Evolutionary conservation across 345 rosid genomes (phyloP), one percentile per base, ranked within the genome.

Genomic region (Sonneratia alba): DNA sequence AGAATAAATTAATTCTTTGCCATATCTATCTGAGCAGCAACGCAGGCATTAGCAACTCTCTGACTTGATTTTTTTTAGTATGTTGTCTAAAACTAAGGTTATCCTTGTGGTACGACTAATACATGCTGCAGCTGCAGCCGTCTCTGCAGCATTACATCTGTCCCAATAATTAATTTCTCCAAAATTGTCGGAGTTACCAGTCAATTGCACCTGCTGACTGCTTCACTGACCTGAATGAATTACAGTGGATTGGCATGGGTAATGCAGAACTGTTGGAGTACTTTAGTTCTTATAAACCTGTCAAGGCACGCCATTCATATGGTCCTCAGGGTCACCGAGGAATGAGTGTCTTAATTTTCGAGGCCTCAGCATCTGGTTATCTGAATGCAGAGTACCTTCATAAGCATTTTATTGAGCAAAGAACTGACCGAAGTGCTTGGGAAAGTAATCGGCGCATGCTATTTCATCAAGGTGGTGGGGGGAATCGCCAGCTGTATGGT

Each of bases 241-340:
- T 78, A 64, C 78, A 90, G 98, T 92, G 97, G 98, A 74, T 81
- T 56, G 99, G 98, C 57, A 95, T 95, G 98, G 99, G 98, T 38
- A 95, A 92, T 77, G 92, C 78, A 70, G 99, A 95, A 81, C 97
- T 95, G 45, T 80, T 92, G 71, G 94, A 92, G 2, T 92, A 74
- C 79, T 92, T 95, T 72, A 69, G 49, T 32, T 69, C 80, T 21
- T 95, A 90, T 81, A 82, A 81, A 77, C 94, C 97, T 70, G 80
- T 70, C 66, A 95, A 38, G 80, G 90, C 99, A 59, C 96, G 92
- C 21, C 99, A 95, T 76, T 86, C 99, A 1, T 92, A 95, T 78
- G 99, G 99, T 24, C 99, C 98, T 4, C 91, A 84, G 72, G 96
- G 99, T 11, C 99, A 95, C 72, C 96, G 99, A 49, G 99, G 99